Conservation (phyloP, 768 basidiomycete species). For the Cyclocybe aegerita region DNA sequence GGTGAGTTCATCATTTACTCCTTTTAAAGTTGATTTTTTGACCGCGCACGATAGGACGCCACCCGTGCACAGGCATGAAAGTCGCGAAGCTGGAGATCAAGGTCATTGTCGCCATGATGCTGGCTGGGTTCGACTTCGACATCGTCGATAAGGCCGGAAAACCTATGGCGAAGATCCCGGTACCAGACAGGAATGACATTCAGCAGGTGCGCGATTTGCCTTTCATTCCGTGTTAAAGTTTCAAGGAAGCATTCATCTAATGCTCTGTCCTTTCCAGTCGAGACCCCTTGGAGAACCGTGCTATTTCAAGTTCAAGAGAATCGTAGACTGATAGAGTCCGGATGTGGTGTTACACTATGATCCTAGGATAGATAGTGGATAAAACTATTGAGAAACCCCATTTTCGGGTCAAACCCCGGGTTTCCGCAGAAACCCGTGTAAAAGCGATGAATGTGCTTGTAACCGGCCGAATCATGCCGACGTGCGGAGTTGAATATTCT, state of each 20-base stretch:
- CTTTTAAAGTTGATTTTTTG: not conserved
- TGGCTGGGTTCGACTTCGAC: conserved; percentile 30
- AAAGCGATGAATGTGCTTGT: too few species aligned
- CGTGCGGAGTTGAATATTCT: too few species aligned
- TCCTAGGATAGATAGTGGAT: too few species aligned
- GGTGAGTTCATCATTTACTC: conserved; percentile 21
- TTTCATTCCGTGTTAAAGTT: not conserved
- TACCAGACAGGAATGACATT: conserved; percentile 31
- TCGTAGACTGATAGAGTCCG: conserved; percentile 10
- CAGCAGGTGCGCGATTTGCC: conserved; percentile 23
- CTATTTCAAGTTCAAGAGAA: conserved; percentile 20
- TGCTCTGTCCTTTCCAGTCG: conserved; percentile 8
- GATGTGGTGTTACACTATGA: too few species aligned
- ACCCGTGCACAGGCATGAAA: conserved; percentile 38
- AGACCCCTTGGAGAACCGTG: conserved; percentile 22
- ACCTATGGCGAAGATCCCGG: conserved; percentile 18
- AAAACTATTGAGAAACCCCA: too few species aligned
- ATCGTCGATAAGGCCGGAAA: conserved; percentile 30
- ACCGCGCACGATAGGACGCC: conserved; percentile 25
- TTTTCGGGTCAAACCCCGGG: too few species aligned
- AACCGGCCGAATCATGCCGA: too few species aligned
- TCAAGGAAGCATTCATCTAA: not conserved
- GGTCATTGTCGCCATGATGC: conserved; percentile 31
- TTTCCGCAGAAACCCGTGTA: too few species aligned
- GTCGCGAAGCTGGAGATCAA: conserved; percentile 40